Evolutionary conservation across 2,329 filamentous ascomycete genomes (phyloP), one percentile per base, ranked within the genome.

Genomic region (Cercospora brassicicola): DNA sequence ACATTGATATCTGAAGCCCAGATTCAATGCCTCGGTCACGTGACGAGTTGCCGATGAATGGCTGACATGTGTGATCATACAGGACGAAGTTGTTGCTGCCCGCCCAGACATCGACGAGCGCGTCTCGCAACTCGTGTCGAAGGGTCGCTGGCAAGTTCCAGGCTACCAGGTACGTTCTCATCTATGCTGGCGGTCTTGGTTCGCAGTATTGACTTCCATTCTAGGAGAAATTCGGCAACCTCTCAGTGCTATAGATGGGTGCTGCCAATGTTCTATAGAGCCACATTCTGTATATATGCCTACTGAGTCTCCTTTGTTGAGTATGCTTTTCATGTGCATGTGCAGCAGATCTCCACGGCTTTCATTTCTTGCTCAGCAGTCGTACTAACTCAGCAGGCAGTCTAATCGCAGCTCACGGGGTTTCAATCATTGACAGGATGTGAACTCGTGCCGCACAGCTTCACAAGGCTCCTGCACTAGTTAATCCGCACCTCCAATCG

Each of bases 161-260:
- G 95, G 95, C 81, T 99, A 99, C 91, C 97, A 97, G 93, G 94
- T 94, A 85, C 77, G 90, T 83, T 62, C n/a, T 15, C 36, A 26
- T 55, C 53, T 9, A 18, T 51, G 26, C 56, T 23, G 6, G 10
- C 23, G 45, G 7, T 26, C 11, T 11, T 7, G n/a, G n/a, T n/a
- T n/a, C n/a, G n/a, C n/a, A n/a, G 23, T 59, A n/a, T 62, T 69
- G 55, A 67, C 55, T 4, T 60, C 48, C 33, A 59, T 57, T 78
- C 74, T 78, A 98, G 94, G 95, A 99, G 89, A 96, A 94, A 88
- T 99, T 98, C 84, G 95, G 95, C 86, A 94, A 98, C 82, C 90
- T 98, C 77, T 94, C 95, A 77, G 85, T 96, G 77, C 87, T 98
- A 82, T 99, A 97, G 89, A 88, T 81, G 78, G 77, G 61, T 66